Percentiles rank a stretch among this genome's conserved stretches.
Evolutionary conservation across 305 asterid species (phyloP).

Genomic region (Coffea humblotiana): DNA sequence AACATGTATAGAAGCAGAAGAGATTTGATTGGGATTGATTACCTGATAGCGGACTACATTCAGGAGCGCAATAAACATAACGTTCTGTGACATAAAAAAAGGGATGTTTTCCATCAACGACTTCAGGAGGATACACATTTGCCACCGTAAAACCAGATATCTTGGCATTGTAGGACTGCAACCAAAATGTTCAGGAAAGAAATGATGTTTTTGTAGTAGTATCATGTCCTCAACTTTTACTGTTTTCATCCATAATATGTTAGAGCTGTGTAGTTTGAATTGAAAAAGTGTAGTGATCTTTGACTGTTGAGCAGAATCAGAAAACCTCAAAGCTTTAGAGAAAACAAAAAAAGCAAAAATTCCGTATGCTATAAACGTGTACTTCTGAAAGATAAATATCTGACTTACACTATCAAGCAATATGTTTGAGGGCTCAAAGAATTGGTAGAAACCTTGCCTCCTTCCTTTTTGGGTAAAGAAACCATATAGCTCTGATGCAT

Average conservation of each 20-base stretch:
- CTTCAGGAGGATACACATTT: conserved; percentile 18
- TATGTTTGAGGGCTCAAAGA: conserved; percentile 71
- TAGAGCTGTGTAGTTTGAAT: too few species aligned
- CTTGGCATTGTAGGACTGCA: neutral
- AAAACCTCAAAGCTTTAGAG: too few species aligned
- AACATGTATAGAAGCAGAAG: neutral
- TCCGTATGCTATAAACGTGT: too few species aligned
- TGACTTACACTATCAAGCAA: conserved; percentile 67
- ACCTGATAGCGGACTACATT: conserved; percentile 59
- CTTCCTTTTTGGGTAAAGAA: conserved; percentile 14
- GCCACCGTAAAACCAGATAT: conserved; percentile 23
- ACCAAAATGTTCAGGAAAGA: conserved; percentile 1
- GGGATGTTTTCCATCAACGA: conserved; percentile 15
- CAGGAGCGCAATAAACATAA: conserved; percentile 66
- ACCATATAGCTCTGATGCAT: conserved; percentile 49
- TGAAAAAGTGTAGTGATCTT: too few species aligned
- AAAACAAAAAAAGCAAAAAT: too few species aligned
- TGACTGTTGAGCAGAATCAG: too few species aligned
- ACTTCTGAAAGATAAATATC: neutral
- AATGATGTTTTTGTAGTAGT: neutral
- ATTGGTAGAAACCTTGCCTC: conserved; percentile 32
- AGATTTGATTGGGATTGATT: neutral
- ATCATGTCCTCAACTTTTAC: neutral
- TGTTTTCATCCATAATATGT: too few species aligned
- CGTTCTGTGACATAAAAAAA: conserved; percentile 47